Evolutionary conservation across 345 rosid genomes (phyloP).

Genomic region (Pugionium cornutum): DNA sequence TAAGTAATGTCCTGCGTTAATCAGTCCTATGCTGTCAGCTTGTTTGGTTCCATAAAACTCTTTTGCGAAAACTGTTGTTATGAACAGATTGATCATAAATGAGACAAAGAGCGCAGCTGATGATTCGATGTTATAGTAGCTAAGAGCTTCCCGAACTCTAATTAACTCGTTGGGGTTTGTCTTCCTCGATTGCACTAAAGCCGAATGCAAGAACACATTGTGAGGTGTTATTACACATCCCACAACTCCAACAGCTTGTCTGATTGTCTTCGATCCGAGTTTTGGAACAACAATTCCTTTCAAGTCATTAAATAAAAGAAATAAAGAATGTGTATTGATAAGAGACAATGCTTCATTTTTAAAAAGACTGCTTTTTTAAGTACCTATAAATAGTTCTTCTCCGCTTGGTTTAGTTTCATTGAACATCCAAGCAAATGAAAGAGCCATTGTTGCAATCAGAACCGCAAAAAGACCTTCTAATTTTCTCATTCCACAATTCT

Average conservation of each 20-base stretch:
- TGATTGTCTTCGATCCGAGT: slow-evolving; percentile 79
- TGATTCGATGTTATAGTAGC: slow-evolving; percentile 82
- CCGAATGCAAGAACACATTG: slow-evolving; percentile 90
- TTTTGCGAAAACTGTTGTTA: slow-evolving; percentile 92
- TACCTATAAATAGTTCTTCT: slow-evolving; percentile 69
- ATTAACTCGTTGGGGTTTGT: slow-evolving; percentile 64
- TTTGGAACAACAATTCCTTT: slow-evolving; percentile 78
- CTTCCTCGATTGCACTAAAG: slow-evolving; percentile 86
- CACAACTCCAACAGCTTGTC: slow-evolving; percentile 92
- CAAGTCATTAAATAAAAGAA: slow-evolving; percentile 10
- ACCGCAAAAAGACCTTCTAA: slow-evolving; percentile 76
- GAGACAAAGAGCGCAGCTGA: slow-evolving; percentile 68
- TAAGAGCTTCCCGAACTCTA: slow-evolving; percentile 78
- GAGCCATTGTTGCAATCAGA: slow-evolving; percentile 72
- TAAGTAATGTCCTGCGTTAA: slow-evolving; percentile 82
- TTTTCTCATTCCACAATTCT: slow-evolving; percentile 79
- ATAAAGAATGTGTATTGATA: not conserved
- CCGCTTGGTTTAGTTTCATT: slow-evolving; percentile 74
- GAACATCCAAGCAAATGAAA: slow-evolving; percentile 88
- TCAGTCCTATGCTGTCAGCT: slow-evolving; percentile 72
- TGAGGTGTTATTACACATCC: slow-evolving; percentile 97
- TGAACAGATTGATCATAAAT: slow-evolving; percentile 78
- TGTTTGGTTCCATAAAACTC: slow-evolving; percentile 76
- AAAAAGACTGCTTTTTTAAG: not conserved
- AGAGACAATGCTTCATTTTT: not conserved